Evolutionary conservation across 2,329 filamentous ascomycete species (phyloP), one percentile per base, ranked within the genome.

Genomic region (Sclerotinia nivalis): DNA sequence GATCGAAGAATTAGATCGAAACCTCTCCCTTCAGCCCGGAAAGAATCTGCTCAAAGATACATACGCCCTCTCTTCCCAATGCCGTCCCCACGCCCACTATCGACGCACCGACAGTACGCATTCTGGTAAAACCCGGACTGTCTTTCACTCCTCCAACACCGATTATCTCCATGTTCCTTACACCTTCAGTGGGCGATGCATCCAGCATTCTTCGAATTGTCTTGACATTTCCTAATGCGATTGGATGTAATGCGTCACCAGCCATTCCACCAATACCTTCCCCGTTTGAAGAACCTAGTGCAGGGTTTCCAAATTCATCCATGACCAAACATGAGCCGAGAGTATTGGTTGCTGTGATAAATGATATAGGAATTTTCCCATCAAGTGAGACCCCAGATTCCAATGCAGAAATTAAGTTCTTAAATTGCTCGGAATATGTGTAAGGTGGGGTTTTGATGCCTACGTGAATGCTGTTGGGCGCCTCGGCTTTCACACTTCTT

Each of bases 401-500:
- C 8, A 93, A 79, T 0, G 88, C 86, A 0, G 78, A 72, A 1
- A 88, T 78, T 20, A 94, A 79, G 25, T 81, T 82, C 0, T 81
- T 77, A 76, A 90, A 94, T 76, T 94, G 88, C 0, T 83, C 86
- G 0, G 84, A 80, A 76, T 93, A 87, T 0, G 91, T 94, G 75
- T 93, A 94, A 0, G 92, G 92, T 7, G 92, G 91, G 0, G 88
- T 89, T 77, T 95, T 95, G 73, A 94, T 82, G 0, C 91, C 92
- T 0, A 88, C 79, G 50, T 73, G 72, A 10, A 77, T 34, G 47
- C 31, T 52, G 40, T 18, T 15, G 31, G 45, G 34, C 12, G 31
- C 15, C 49, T 47, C 72, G 2, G 54, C 65, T 34, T 59, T 68
- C 2, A 59, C 71, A 40, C 72, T 15, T 0, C 43, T 31, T 37